Conservation (phyloP, 805 yeast genomes). For the Huiozyma sinensis region DNA sequence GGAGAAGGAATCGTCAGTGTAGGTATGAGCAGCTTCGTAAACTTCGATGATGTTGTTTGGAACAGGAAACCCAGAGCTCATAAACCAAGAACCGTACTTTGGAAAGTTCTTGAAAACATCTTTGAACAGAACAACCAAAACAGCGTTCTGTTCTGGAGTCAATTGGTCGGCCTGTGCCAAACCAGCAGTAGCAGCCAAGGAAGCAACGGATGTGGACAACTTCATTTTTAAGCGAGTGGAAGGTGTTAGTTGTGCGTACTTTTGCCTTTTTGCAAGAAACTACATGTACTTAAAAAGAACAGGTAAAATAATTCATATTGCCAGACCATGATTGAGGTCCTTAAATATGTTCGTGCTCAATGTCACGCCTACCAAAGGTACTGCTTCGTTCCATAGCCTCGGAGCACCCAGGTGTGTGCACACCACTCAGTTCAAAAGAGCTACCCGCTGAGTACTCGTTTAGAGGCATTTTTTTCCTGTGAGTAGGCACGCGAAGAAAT, state of each 20-base stretch:
- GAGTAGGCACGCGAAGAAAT: no score
- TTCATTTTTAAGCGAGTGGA: background rate
- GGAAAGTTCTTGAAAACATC: slow-evolving; percentile 10
- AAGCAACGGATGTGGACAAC: background rate
- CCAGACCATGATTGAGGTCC: background rate
- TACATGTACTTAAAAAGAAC: background rate
- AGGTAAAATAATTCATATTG: background rate
- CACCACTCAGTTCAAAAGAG: no score
- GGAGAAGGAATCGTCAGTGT: slow-evolving; percentile 26
- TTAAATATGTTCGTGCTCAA: no score
- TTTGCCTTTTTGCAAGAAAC: background rate
- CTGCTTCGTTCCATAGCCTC: no score
- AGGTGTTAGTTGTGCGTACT: slow-evolving; percentile 7
- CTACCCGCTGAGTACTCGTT: no score
- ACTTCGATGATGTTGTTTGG: slow-evolving; percentile 9
- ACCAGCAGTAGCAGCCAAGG: background rate
- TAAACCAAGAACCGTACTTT: slow-evolving; percentile 5
- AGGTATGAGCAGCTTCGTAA: slow-evolving; percentile 11
- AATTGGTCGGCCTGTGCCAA: slow-evolving; percentile 1
- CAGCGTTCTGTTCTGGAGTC: slow-evolving; percentile 7
- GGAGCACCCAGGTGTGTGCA: no score
- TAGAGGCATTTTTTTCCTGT: no score
- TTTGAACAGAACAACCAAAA: slow-evolving; percentile 9
- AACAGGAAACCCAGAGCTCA: slow-evolving; percentile 3
- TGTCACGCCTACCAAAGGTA: no score